These are phyloP conservation scores for Leishmania amazonensis DNA, from an alignment of 208 protist genomes.

Conservation along the genomic window DNA sequence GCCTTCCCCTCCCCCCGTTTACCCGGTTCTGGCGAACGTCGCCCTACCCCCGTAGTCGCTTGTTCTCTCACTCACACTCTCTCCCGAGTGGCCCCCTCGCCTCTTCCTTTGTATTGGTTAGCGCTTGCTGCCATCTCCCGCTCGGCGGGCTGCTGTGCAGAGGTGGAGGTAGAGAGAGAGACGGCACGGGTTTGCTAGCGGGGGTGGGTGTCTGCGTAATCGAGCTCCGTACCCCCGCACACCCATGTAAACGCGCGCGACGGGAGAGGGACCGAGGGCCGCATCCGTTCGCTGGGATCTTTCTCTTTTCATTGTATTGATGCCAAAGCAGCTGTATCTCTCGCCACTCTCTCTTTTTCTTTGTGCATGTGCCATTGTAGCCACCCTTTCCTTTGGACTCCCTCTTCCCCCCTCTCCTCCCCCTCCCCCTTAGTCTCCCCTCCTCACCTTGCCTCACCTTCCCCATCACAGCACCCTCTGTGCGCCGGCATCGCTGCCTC, in stretches of 20 bases:
- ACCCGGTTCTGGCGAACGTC: not conserved
- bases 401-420: too few species aligned
- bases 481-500: too few species aligned
- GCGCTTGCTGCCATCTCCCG: not conserved
- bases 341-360: not conserved
- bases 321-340: not conserved
- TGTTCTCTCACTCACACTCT: not conserved
- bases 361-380: not conserved
- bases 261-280: not conserved
- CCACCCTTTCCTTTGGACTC: not conserved
- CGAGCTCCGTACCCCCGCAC: not conserved
- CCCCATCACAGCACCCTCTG: too few species aligned
- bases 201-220: not conserved
- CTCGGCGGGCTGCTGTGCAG: not conserved
- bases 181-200: not conserved
- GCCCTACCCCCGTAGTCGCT: not conserved
- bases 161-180: not conserved
- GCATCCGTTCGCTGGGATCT: conserved; percentile 4
- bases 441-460: too few species aligned
- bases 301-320: conserved; percentile 6
- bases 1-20: not conserved
- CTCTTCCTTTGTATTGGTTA: not conserved
- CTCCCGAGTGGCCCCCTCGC: not conserved
- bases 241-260: not conserved
- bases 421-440: too few species aligned